Base-by-base conservation (phyloP, 192 early-diverging fungal species). In the Martensiomyces pterosporus region DNA sequence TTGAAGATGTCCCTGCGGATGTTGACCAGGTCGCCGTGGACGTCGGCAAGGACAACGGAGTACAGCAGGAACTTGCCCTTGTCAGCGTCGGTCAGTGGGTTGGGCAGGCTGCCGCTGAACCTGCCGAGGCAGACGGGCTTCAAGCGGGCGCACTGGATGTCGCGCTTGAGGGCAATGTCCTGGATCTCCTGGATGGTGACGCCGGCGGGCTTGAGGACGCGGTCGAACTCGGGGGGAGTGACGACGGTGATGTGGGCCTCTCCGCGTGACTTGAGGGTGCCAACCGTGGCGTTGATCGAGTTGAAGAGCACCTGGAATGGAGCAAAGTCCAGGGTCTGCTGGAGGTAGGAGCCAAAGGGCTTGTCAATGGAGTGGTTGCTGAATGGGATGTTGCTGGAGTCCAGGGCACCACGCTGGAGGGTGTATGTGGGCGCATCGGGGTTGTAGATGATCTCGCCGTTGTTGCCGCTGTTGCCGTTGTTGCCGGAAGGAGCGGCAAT, bases 171-270 rank as follows among this genome's bases (percentile, higher is more conserved):
- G 13, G 82, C 87, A 22, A 87, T 60, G 7, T 14, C 57, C 49
- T 87, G 78, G 43, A 89, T 60, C 24, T 87, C 82, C 15, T 76
- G 45, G 7, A 85, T 84, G 16, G 84, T 85, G 9, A 89, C 55
- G 43, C 79, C 77, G 6, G 61, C 79, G 19, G 75, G 70, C 46
- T 75, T 66, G 3, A 84, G 56, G 9, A 77, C 66, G 9, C 34
- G 49, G 53, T 76, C 60, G 39, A 73, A 85, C 53, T 89, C 87
- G 5, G 87, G 79, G 8, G 87, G 87, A 8, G 69, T 59, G 26
- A 89, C 64, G 10, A 87, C 76, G 6, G 87, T 89, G 39, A 89
- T 48, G 37, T 89, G 87, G 16, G 87, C 67, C 39, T 89, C 87
- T 21, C 83, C 84, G 29, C 78, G 76, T 29, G 58, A 48, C 41